These are phyloP conservation scores for Dothistroma septosporum DNA, from an alignment of 2,329 filamentous ascomycete species.

Conservation along the genomic window DNA sequence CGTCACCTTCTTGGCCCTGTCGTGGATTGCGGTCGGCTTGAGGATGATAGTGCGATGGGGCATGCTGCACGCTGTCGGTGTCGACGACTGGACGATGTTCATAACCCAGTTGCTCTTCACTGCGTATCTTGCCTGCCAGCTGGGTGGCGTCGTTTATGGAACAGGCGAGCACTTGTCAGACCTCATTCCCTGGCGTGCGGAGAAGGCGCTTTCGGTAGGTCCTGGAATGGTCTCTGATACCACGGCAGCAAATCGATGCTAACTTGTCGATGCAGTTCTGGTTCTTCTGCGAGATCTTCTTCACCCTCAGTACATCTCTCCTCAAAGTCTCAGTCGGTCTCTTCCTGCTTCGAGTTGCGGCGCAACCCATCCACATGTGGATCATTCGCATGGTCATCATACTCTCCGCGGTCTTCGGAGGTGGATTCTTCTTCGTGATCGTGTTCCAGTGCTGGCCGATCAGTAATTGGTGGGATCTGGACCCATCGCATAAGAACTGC, in stretches of 20 bases:
- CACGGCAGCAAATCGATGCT: background rate
- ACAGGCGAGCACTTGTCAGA: slow-evolving; percentile 38
- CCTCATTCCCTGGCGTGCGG: slow-evolving; percentile 25
- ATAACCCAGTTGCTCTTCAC: slow-evolving; percentile 39
- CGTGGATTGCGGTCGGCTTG: slow-evolving; percentile 37
- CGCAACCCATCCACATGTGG: slow-evolving; percentile 43
- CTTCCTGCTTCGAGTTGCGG: slow-evolving; percentile 52
- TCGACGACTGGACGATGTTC: slow-evolving; percentile 43
- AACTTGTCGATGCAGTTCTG: slow-evolving; percentile 37
- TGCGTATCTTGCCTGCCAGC: slow-evolving; percentile 39
- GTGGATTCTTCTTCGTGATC: slow-evolving; percentile 50
- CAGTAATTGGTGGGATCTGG: slow-evolving; percentile 48
- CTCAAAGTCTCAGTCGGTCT: slow-evolving; percentile 52
- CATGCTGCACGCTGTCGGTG: slow-evolving; percentile 38
- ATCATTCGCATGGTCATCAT: slow-evolving; percentile 47
- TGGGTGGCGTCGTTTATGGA: slow-evolving; percentile 39
- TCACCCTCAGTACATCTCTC: slow-evolving; percentile 46
- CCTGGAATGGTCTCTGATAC: too few species aligned
- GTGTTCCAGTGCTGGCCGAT: slow-evolving; percentile 54
- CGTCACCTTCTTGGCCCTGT: slow-evolving; percentile 38
- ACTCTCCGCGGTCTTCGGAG: slow-evolving; percentile 44
- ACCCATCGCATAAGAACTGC: slow-evolving; percentile 40
- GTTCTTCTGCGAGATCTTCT: slow-evolving; percentile 56
- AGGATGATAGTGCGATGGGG: slow-evolving; percentile 38
- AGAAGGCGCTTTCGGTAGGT: slow-evolving; percentile 22